Evolutionary conservation across 1,284 basidiomycete genomes (phyloP).

Genomic region (Paramarasmius palmivorus): DNA sequence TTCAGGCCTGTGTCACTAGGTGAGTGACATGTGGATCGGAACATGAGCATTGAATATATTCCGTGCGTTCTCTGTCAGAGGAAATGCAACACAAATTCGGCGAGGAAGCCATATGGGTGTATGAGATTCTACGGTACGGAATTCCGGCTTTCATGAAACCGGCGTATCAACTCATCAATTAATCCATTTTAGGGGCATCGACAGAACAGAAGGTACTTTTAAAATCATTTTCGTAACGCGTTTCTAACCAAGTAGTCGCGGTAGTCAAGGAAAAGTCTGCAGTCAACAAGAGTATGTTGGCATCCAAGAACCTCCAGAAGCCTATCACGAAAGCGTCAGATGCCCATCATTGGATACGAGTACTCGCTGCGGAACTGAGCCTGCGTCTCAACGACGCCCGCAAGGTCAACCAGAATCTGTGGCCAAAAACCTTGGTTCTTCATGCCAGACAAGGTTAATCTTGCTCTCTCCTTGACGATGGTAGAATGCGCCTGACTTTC

Average conservation of each 20-base stretch:
- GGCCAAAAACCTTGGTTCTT: slow-evolving; percentile 91
- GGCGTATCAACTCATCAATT: slow-evolving; percentile 3
- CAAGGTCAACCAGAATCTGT: slow-evolving; percentile 70
- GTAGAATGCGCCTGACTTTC: not conserved
- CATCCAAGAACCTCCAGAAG: slow-evolving; percentile 86
- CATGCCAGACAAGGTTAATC: slow-evolving; percentile 68
- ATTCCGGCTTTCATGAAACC: not conserved
- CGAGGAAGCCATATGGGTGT: slow-evolving; percentile 87
- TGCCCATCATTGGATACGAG: slow-evolving; percentile 87
- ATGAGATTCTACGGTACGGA: slow-evolving; percentile 72
- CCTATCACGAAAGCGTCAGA: slow-evolving; percentile 73
- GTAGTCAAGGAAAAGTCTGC: slow-evolving; percentile 85
- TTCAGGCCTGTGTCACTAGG: slow-evolving; percentile 31
- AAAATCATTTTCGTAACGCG: not conserved
- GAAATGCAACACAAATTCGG: slow-evolving; percentile 87
- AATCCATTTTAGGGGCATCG: slow-evolving; percentile 69
- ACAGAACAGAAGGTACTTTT: slow-evolving; percentile 79
- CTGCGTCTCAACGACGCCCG: slow-evolving; percentile 85
- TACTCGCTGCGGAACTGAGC: slow-evolving; percentile 88
- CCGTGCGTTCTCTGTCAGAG: slow-evolving; percentile 36
- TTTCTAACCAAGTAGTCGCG: slow-evolving; percentile 11
- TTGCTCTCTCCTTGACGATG: not conserved
- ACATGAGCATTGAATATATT: not conserved
- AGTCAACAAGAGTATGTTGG: slow-evolving; percentile 89
- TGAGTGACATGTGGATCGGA: not conserved